Base-by-base conservation (phyloP, 805 yeast genomes). In the Clavispora carvajalis region DNA sequence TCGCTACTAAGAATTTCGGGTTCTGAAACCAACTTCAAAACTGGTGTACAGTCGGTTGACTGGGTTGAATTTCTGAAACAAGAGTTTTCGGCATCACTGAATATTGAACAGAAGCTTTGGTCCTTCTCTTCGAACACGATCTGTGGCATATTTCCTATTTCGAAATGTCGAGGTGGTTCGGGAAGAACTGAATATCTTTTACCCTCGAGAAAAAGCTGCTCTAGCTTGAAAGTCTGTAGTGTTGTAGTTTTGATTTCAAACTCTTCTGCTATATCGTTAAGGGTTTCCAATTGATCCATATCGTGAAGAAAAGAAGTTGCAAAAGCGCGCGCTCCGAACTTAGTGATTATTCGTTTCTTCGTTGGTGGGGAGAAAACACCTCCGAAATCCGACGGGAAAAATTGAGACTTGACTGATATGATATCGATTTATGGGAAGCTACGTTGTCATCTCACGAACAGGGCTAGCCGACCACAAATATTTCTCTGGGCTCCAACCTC, bases 271-370 rank as follows among this genome's bases (percentile, higher is more conserved):
- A 59, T 57, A 7, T 51, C 44, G 22, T 43, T 41, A 15, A 59
- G 30, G 1, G 54, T 38, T 34, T 55, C 57, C 22, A 58, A 44
- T 10, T 45, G 33, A 18, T 55, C 59, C 63, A 55, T 54, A n/a
- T 10, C 21, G n/a, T 5, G 12, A 16, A 8, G 12, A 15, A n/a
- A 10, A 12, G 9, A 15, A 28, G 31, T 16, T 28, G 31, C 31
- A 28, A 28, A 28, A 15, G 6, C 9, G 18, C 31, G 31, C 31
- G 19, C 13, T 7, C 6, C 8, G n/a, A 5, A 11, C 26, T 8
- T 11, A 7, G n/a, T 24, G 26, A 24, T n/a, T n/a, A n/a, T n/a
- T n/a, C n/a, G n/a, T n/a, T n/a, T n/a, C n/a, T n/a, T n/a, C n/a
- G n/a, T n/a, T n/a, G n/a, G n/a, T n/a, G n/a, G n/a, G n/a, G n/a